Conservation (phyloP, 1,284 basidiomycete genomes). For the Sporisorium scitamineum region DNA sequence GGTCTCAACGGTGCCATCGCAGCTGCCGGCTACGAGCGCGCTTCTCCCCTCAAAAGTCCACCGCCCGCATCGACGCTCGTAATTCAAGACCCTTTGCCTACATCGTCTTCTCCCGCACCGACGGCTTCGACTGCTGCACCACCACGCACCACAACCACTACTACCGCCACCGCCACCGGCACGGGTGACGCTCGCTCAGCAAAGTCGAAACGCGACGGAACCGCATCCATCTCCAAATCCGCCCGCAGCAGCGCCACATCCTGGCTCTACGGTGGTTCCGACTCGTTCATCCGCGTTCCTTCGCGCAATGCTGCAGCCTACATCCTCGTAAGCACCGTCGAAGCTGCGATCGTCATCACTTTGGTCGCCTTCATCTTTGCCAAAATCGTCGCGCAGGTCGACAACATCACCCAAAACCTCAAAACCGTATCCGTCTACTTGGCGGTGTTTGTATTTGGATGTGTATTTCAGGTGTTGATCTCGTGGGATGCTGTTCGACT, state of each 20-base stretch:
- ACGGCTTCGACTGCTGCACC: neutral
- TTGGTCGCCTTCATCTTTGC: constrained; percentile 58
- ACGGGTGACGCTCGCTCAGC: constrained; percentile 9
- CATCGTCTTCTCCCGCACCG: constrained; percentile 9
- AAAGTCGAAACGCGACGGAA: constrained; percentile 25
- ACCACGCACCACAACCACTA: too few relatives aligned
- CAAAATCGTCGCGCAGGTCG: constrained; percentile 37
- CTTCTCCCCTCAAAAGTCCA: constrained; percentile 8
- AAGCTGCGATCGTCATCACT: constrained; percentile 51
- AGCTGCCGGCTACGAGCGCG: constrained; percentile 20
- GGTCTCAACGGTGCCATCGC: constrained; percentile 7
- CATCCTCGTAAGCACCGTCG: constrained; percentile 42
- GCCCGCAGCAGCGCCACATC: constrained; percentile 29
- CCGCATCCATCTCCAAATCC: constrained; percentile 39
- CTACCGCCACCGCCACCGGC: neutral
- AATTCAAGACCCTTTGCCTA: constrained; percentile 19
- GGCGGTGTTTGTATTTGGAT: constrained; percentile 59
- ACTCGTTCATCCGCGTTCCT: constrained; percentile 37
- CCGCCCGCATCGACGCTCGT: constrained; percentile 30
- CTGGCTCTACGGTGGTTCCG: constrained; percentile 23
- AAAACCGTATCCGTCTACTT: constrained; percentile 63
- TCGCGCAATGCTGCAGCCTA: constrained; percentile 26
- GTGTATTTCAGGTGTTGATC: constrained; percentile 55
- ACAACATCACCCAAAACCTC: constrained; percentile 55
- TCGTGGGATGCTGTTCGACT: constrained; percentile 59